Evolutionary conservation across 2,329 filamentous ascomycete genomes (phyloP).

Genomic region (Harringtonia aguacate): DNA sequence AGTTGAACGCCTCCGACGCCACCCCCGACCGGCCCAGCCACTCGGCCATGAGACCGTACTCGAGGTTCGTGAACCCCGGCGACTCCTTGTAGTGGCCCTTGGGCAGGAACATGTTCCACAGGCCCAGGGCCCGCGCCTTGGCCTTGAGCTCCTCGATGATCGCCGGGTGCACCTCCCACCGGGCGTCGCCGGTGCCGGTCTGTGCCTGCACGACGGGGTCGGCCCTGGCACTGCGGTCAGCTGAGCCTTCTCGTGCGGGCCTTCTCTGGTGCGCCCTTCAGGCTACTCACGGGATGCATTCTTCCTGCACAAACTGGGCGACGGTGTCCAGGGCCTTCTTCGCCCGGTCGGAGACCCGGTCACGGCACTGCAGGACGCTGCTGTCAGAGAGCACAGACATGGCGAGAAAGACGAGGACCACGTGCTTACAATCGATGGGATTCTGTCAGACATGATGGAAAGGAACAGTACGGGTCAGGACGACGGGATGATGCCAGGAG

Average conservation of each 20-base stretch:
- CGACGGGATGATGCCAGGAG: too few relatives aligned
- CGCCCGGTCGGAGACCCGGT: conserved; percentile 70
- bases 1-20: conserved; percentile 83
- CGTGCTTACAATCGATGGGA: conserved; percentile 32
- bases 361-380: conserved; percentile 16
- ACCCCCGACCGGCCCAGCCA: conserved; percentile 76
- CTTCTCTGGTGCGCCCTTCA: background rate
- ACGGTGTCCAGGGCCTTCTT: conserved; percentile 78
- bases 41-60: conserved; percentile 97
- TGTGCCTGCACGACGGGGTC: conserved; percentile 74
- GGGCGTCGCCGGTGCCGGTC: conserved; percentile 60
- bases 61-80: conserved; percentile 86
- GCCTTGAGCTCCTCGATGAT: conserved; percentile 84
- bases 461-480: too few relatives aligned
- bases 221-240: conserved; percentile 34
- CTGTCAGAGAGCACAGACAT: background rate
- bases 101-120: conserved; percentile 98
- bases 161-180: conserved; percentile 71
- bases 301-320: conserved; percentile 93
- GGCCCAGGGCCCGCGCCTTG: conserved; percentile 69
- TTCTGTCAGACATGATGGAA: conserved; percentile 29
- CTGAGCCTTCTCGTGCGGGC: background rate
- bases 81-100: conserved; percentile 93
- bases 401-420: background rate
- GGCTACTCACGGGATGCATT: conserved; percentile 65